phyloP scores from a whole-genome alignment of 1,139 yeast genomes.

The Kurtzmaniella quercitrusa region DNA sequence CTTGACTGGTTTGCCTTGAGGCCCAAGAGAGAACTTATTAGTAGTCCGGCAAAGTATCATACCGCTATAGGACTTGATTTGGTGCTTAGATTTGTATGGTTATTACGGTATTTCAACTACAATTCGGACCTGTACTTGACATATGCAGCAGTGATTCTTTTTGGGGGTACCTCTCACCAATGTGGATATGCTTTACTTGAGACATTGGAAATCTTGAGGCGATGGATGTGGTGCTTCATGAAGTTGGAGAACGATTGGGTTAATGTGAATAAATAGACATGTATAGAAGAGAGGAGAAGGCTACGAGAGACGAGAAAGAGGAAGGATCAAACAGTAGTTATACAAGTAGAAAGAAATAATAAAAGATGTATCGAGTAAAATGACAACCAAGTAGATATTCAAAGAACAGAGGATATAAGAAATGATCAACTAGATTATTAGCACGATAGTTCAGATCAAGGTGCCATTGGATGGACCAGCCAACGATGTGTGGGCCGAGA shows the following conservation, averaged over 20 bases:
- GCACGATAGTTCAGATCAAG: too few species aligned
- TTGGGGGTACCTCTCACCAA: slow-evolving; percentile 46
- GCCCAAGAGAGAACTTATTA: slow-evolving; percentile 17
- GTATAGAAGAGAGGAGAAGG: slow-evolving; percentile 6
- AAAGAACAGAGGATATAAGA: too few species aligned
- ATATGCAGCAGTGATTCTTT: slow-evolving; percentile 22
- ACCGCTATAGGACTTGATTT: slow-evolving; percentile 58
- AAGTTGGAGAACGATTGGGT: slow-evolving; percentile 76
- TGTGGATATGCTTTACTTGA: slow-evolving; percentile 64
- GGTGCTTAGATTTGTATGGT: slow-evolving; percentile 70
- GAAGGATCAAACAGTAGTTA: neutral
- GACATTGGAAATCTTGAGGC: slow-evolving; percentile 66
- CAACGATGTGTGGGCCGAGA: too few species aligned
- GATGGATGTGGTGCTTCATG: slow-evolving; percentile 87
- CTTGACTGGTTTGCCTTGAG: slow-evolving; percentile 49
- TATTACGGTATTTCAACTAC: slow-evolving; percentile 44
- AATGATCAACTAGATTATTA: too few species aligned
- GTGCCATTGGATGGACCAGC: too few species aligned
- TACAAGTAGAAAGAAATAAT: too few species aligned
- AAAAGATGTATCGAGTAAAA: too few species aligned
- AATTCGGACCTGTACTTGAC: slow-evolving; percentile 6
- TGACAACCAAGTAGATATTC: too few species aligned
- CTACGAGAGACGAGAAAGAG: neutral
- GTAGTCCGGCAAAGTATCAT: slow-evolving; percentile 42
- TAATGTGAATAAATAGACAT: slow-evolving; percentile 17